A percentile compares a stretch with the other conserved stretches of the same genome.
phyloP scores from a whole-genome alignment of 768 basidiomycete species.

The Gelatoporia subvermispora region DNA sequence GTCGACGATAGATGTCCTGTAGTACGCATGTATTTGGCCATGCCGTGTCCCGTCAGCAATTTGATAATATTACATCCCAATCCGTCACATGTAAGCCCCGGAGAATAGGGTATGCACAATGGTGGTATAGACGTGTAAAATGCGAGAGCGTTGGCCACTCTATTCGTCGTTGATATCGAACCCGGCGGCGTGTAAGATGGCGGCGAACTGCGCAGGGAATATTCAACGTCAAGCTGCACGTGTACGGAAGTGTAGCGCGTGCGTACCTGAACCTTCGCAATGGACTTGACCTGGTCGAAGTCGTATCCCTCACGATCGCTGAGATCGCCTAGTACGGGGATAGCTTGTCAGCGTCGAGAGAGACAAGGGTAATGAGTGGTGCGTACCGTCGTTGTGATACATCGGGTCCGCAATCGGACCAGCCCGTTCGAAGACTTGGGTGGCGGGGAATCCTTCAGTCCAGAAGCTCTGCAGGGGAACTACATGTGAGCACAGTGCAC shows the following conservation, averaged over 20 bases:
- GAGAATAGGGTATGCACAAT: too few species aligned
- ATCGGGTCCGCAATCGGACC: constrained; percentile 84
- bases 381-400: constrained; percentile 78
- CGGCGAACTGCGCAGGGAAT: constrained; percentile 49
- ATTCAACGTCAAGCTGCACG: not conserved
- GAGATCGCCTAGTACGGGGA: constrained; percentile 54
- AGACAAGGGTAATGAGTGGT: constrained; percentile 1
- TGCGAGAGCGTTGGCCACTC: not conserved
- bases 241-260: not conserved
- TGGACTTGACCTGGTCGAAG: constrained; percentile 73
- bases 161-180: constrained; percentile 36
- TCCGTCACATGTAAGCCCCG: too few species aligned
- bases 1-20: too few species aligned
- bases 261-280: constrained; percentile 82
- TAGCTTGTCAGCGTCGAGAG: not conserved
- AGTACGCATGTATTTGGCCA: too few species aligned
- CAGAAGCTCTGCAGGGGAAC: constrained; percentile 58
- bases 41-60: too few species aligned
- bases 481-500: not conserved
- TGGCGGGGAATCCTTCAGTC: constrained; percentile 78
- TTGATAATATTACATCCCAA: too few species aligned
- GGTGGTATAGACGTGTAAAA: too few species aligned
- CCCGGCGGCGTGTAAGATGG: constrained; percentile 65
- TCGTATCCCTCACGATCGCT: constrained; percentile 79
- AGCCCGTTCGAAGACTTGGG: constrained; percentile 84